Percentiles rank a stretch among this genome's conserved stretches.
Evolutionary conservation across 257 asterid genomes (phyloP).

Genomic region (Nicotiana knightiana): DNA sequence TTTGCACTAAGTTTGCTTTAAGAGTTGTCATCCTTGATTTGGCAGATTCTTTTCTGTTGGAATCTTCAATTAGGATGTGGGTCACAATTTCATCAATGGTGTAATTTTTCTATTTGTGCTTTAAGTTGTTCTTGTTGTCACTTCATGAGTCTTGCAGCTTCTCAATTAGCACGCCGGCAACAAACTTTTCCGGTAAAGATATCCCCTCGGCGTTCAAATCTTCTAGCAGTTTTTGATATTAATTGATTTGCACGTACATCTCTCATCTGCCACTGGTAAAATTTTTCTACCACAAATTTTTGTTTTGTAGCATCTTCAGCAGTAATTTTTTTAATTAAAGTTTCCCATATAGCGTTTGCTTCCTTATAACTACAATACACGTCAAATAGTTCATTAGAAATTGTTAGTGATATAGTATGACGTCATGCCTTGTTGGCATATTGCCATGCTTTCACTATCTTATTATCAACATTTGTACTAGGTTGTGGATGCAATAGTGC

Average conservation of each 20-base stretch:
- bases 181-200: background rate
- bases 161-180: background rate
- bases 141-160: background rate
- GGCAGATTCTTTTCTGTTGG: too few species aligned
- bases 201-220: background rate
- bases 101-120: background rate
- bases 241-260: background rate
- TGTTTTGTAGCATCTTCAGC: too few species aligned
- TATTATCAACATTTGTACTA: background rate
- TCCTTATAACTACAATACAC: too few species aligned
- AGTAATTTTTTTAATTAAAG: too few species aligned
- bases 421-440: background rate
- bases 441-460: background rate
- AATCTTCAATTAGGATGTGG: too few species aligned
- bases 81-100: background rate
- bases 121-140: background rate
- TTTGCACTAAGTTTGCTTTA: too few species aligned
- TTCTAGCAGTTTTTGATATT: background rate
- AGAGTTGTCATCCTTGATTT: too few species aligned
- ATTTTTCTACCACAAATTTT: too few species aligned
- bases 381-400: too few species aligned
- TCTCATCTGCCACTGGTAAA: too few species aligned
- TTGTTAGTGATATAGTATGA: background rate
- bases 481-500: background rate
- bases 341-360: too few species aligned